Percentiles rank a stretch among this genome's conserved stretches.
Evolutionary conservation across 2,329 filamentous ascomycete genomes (phyloP).

Genomic region (Aspergillus sp.): DNA sequence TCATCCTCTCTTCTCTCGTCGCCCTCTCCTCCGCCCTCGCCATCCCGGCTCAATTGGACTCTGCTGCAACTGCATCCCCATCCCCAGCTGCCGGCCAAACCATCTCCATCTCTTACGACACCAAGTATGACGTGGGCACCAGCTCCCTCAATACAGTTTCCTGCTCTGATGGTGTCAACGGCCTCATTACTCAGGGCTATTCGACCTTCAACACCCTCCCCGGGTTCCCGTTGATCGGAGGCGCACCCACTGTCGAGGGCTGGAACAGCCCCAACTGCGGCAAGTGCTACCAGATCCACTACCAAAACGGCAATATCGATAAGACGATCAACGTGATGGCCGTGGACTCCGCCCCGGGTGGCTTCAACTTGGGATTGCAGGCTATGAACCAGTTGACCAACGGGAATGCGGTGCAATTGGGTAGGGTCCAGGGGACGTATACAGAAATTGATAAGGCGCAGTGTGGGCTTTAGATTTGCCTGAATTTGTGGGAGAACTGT

Average conservation of each 20-base stretch:
- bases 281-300: conserved; percentile 45
- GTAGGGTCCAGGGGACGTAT: conserved; percentile 32
- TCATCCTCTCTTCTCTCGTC: conserved; percentile 13
- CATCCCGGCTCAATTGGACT: conserved; percentile 7
- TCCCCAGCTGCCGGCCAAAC: conserved; percentile 8
- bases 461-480: conserved; percentile 5
- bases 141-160: conserved; percentile 49
- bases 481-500: neutral
- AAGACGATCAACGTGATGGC: conserved; percentile 42
- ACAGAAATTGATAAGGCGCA: conserved; percentile 11
- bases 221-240: conserved; percentile 43
- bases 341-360: conserved; percentile 38
- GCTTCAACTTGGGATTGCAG: conserved; percentile 43
- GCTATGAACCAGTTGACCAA: conserved; percentile 46
- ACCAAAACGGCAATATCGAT: conserved; percentile 29
- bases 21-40: conserved; percentile 16
- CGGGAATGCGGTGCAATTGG: conserved; percentile 36
- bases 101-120: conserved; percentile 60
- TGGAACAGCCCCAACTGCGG: conserved; percentile 45
- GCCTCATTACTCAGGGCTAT: conserved; percentile 25
- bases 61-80: conserved; percentile 2
- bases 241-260: conserved; percentile 39
- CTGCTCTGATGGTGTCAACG: conserved; percentile 32
- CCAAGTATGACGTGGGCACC: conserved; percentile 55
- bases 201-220: conserved; percentile 38